These are phyloP conservation scores for Metschnikowia koreensis DNA, from an alignment of 805 yeast genomes.

Conservation along the genomic window DNA sequence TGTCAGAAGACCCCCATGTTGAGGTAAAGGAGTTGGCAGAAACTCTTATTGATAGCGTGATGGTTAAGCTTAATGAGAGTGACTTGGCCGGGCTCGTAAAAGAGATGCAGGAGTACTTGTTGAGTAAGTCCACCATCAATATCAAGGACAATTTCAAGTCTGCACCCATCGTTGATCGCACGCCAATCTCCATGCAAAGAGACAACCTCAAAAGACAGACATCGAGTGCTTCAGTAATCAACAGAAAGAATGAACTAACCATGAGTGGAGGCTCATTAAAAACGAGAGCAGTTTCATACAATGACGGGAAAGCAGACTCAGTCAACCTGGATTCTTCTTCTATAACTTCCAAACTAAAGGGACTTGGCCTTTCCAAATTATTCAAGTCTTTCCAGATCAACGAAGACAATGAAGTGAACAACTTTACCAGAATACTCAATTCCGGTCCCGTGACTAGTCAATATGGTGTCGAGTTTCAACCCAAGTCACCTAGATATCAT, in stretches of 20 bases:
- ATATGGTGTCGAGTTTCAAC: slow-evolving; percentile 47
- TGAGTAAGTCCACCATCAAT: slow-evolving; percentile 47
- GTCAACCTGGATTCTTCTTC: slow-evolving; percentile 30
- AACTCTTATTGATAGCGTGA: slow-evolving; percentile 69
- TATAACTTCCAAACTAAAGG: slow-evolving; percentile 32
- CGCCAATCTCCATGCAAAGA: slow-evolving; percentile 18
- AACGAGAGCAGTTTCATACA: slow-evolving; percentile 30
- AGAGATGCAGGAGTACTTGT: slow-evolving; percentile 62
- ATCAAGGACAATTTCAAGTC: slow-evolving; percentile 42
- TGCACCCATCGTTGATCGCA: slow-evolving; percentile 36
- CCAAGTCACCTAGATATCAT: slow-evolving; percentile 56
- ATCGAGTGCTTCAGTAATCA: slow-evolving; percentile 23
- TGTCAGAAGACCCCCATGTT: slow-evolving; percentile 84
- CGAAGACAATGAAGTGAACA: slow-evolving; percentile 41
- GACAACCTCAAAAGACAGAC: slow-evolving; percentile 19
- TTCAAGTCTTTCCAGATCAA: slow-evolving; percentile 38
- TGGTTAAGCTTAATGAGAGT: slow-evolving; percentile 61
- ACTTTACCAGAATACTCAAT: slow-evolving; percentile 35
- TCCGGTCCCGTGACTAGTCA: slow-evolving; percentile 35
- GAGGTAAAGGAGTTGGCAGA: slow-evolving; percentile 76
- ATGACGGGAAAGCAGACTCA: slow-evolving; percentile 26
- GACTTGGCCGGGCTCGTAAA: slow-evolving; percentile 61
- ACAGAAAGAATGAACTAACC: slow-evolving; percentile 26
- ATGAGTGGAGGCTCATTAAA: slow-evolving; percentile 28
- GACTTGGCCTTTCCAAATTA: slow-evolving; percentile 33